Base-by-base conservation (phyloP, 2,329 filamentous ascomycete genomes). In the Neofusicoccum umdonicola region DNA sequence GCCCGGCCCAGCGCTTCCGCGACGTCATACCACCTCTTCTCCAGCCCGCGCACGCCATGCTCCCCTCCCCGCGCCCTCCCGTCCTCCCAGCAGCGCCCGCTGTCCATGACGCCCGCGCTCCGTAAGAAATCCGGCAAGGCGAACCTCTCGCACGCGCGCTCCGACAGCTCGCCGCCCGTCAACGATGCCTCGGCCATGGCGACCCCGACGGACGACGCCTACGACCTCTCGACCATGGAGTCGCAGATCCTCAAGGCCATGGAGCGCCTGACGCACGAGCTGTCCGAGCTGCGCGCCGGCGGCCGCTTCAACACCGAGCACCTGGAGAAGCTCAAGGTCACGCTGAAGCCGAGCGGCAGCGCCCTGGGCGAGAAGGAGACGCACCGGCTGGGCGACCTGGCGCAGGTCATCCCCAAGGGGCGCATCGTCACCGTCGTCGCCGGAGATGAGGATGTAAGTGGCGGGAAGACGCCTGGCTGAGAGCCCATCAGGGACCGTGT, bases 371-470 rank as follows among this genome's bases (percentile, higher is more conserved):
- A 71, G 37, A 69, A 71, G 63, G 72, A 71, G 65, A 84, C 76
- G 1, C 80, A 85, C 56, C 81, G 78, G 67, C 70, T 91, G 58
- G 82, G 83, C 9, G 88, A 90, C 71, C 71, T 91, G 64, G 88
- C 88, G 2, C 88, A 90, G 71, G 86, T 91, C 15, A 80, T 90
- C 44, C 86, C 87, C 0, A 87, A 88, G 70, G 87, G 88, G 11
- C 77, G 88, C 63, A 82, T 81, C 69, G 74, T 90, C 35, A 84
- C 85, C 65, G 79, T 91, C n/a, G 73, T 89, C 22, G 86, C 85
- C 44, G 85, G 87, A 13, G 89, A 91, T 71, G 83, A 86, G 70
- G 84, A 86, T 66, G 87, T 89, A 73, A 70, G 82, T 79, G 68
- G 11, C 31, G 11, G 37, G 37, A 9, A 39, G 37, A 31, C 27